Evolutionary conservation across 352 stramenopile species (phyloP).

Genomic region (Phytophthora capsici): DNA sequence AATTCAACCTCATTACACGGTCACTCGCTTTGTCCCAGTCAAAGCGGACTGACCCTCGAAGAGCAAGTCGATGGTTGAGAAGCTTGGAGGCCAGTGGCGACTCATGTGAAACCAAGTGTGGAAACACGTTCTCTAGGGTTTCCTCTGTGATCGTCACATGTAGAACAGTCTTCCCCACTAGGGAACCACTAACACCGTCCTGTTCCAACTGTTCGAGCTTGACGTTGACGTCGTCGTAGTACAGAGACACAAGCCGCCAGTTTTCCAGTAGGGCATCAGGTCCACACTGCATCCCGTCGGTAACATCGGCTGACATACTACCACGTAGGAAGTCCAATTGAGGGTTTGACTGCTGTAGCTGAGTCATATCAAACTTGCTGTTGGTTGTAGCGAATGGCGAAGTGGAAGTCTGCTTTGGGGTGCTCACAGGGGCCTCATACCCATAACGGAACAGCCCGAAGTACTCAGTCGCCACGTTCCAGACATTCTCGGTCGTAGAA

Average conservation of each 20-base stretch:
- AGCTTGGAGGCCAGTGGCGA: neutral
- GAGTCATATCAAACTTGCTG: neutral
- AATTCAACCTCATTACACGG: neutral
- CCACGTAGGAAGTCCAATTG: slow-evolving; percentile 4
- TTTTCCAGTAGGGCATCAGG: slow-evolving; percentile 18
- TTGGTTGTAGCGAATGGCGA: neutral
- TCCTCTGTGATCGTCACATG: slow-evolving; percentile 18
- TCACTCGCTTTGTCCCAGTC: neutral
- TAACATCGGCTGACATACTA: slow-evolving; percentile 5
- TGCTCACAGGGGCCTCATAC: neutral
- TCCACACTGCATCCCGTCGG: slow-evolving; percentile 6
- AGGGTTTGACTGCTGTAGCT: neutral
- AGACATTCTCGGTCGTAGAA: slow-evolving; percentile 2
- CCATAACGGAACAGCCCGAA: slow-evolving; percentile 15
- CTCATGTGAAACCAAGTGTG: slow-evolving; percentile 6
- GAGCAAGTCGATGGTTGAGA: neutral
- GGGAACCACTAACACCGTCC: neutral
- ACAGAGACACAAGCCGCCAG: slow-evolving; percentile 16
- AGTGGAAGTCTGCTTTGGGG: neutral
- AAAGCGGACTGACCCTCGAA: slow-evolving; percentile 4
- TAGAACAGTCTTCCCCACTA: neutral
- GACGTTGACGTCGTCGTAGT: slow-evolving; percentile 20
- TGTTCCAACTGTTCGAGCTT: slow-evolving; percentile 21
- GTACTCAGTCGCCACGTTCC: slow-evolving; percentile 13
- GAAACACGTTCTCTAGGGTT: slow-evolving; percentile 21